Evolutionary conservation across 2,329 filamentous ascomycete genomes (phyloP).

Genomic region (Hypoxylon sp.): DNA sequence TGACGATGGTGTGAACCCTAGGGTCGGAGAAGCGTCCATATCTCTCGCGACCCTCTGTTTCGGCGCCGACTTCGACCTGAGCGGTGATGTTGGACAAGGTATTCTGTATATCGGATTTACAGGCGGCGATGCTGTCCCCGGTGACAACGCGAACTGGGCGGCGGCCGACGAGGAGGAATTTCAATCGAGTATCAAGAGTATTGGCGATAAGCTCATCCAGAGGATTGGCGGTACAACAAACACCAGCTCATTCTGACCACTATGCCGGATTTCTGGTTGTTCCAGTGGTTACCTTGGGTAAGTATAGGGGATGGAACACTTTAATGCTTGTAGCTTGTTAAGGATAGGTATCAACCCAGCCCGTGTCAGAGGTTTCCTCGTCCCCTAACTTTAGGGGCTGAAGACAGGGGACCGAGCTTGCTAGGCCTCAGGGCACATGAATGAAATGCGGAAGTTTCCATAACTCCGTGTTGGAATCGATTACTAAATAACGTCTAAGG

Average conservation of each 20-base stretch:
- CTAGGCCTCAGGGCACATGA: no score
- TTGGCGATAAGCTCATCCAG: conserved; percentile 20
- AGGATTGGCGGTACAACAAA: conserved; percentile 1
- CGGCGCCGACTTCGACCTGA: conserved; percentile 5
- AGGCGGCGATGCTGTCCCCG: conserved; percentile 12
- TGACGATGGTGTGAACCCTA: conserved; percentile 54
- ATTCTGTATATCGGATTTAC: conserved; percentile 27
- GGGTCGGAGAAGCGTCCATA: conserved; percentile 63
- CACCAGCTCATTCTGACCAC: neutral
- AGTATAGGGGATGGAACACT: neutral
- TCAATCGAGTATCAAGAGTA: conserved; percentile 10
- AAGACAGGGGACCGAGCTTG: no score
- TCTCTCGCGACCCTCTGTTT: conserved; percentile 62
- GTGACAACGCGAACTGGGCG: conserved; percentile 2
- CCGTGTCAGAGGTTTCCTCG: neutral
- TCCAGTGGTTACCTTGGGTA: no score
- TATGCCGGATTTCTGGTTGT: neutral
- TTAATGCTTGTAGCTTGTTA: no score
- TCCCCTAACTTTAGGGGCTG: neutral
- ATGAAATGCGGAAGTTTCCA: no score
- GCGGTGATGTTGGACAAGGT: conserved; percentile 20
- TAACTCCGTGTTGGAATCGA: no score
- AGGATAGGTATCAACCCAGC: no score
- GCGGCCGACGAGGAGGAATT: conserved; percentile 14
- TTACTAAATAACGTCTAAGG: no score